A percentile compares a stretch with the other conserved stretches of the same genome.
Evolutionary conservation across 306 rosid species (phyloP).

Genomic region (Prunus dulcis): DNA sequence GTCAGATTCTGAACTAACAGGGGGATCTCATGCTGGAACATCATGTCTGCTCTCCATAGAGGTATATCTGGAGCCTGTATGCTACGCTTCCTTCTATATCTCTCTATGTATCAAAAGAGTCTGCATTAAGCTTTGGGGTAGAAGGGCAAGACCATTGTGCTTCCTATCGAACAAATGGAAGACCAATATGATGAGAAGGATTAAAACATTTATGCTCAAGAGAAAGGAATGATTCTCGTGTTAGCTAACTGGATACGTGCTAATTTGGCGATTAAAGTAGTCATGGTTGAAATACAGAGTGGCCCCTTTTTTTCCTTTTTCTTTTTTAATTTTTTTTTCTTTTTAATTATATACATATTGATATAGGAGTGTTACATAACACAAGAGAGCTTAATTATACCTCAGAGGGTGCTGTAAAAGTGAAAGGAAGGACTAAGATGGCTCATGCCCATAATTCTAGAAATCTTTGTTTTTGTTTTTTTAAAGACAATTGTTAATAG

Average conservation of each 20-base stretch:
- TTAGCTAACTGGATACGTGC: neutral
- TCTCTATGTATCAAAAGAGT: neutral
- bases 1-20: slow-evolving; percentile 1
- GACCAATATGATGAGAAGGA: neutral
- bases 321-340: no score
- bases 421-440: neutral
- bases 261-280: neutral
- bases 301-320: neutral
- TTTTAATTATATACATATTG: neutral
- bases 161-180: neutral
- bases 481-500: neutral
- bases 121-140: neutral
- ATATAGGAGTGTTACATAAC: neutral
- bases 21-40: neutral
- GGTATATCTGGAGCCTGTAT: slow-evolving; percentile 5
- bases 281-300: neutral
- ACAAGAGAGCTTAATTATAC: neutral
- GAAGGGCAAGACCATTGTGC: slow-evolving; percentile 1
- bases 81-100: neutral
- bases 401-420: neutral
- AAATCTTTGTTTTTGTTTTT: neutral
- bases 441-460: neutral
- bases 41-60: neutral
- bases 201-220: neutral
- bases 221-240: neutral